These are phyloP conservation scores for Chlorella sp. DNA, from an alignment of 139 green algal species.

Conservation along the genomic window DNA sequence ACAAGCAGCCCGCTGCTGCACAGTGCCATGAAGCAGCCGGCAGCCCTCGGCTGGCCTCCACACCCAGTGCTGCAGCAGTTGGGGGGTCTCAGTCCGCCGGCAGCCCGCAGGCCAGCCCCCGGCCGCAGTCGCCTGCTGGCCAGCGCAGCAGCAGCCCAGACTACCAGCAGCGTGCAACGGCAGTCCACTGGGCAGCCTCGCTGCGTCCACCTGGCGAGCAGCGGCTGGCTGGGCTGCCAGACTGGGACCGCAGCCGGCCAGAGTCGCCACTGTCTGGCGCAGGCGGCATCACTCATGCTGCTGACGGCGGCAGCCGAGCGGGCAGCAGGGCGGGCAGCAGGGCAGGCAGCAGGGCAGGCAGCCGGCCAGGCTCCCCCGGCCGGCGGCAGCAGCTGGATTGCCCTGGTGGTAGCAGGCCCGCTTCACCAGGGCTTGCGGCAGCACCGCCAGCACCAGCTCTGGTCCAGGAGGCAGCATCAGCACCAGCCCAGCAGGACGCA, in stretches of 20 bases:
- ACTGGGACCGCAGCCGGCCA: conserved; percentile 10
- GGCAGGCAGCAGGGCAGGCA: not conserved
- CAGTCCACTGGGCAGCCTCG: not conserved
- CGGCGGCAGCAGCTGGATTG: not conserved
- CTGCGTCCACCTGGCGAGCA: conserved; percentile 3
- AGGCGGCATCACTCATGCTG: not conserved
- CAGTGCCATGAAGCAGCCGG: not conserved
- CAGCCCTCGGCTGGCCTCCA: not conserved
- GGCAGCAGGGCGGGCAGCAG: too few relatives aligned
- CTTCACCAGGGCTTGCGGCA: not conserved
- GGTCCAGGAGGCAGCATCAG: not conserved
- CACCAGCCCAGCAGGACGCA: not conserved
- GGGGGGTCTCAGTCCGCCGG: not conserved
- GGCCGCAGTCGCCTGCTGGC: not conserved
- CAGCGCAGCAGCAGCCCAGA: not conserved
- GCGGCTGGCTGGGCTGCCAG: conserved; percentile 4
- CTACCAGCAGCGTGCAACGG: not conserved
- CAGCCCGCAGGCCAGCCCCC: not conserved
- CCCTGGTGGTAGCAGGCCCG: not conserved
- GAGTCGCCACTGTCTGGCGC: not conserved
- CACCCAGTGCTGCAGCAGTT: too few relatives aligned
- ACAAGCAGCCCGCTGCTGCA: not conserved
- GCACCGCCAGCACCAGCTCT: not conserved
- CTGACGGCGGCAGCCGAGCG: too few relatives aligned
- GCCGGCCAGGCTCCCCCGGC: not conserved